Evolutionary conservation across 2,329 filamentous ascomycete genomes (phyloP).

Genomic region (Xylaria polymorpha): DNA sequence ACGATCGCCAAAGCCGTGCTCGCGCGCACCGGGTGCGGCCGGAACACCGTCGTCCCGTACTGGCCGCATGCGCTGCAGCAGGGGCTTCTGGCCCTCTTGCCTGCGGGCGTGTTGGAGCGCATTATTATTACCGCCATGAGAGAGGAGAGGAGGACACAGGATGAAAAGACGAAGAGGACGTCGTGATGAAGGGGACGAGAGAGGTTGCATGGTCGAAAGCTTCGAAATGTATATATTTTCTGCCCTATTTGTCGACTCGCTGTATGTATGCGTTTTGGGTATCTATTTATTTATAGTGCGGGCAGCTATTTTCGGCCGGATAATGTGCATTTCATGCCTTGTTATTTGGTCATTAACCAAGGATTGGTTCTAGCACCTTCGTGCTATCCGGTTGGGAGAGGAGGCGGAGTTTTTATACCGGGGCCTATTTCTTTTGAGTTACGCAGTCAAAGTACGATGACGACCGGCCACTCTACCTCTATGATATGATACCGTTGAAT

Average conservation of each 20-base stretch:
- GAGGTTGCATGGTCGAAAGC: too few relatives aligned
- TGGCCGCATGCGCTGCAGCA: slow-evolving; percentile 42
- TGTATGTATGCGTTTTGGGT: neutral
- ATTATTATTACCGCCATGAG: slow-evolving; percentile 31
- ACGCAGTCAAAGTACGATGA: neutral
- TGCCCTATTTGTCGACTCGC: neutral
- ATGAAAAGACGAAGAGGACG: slow-evolving; percentile 22
- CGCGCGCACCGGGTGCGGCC: slow-evolving; percentile 38
- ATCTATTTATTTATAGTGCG: neutral
- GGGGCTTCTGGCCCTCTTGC: slow-evolving; percentile 18
- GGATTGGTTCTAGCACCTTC: neutral
- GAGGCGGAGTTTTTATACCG: neutral
- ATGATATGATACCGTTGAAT: neutral
- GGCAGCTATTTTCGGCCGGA: neutral
- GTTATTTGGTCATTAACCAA: neutral
- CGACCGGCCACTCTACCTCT: neutral
- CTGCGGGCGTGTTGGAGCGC: slow-evolving; percentile 20
- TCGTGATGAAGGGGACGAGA: neutral
- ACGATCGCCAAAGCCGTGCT: slow-evolving; percentile 40
- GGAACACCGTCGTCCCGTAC: slow-evolving; percentile 39
- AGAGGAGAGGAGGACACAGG: slow-evolving; percentile 23
- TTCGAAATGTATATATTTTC: slow-evolving; percentile 1
- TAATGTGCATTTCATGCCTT: neutral
- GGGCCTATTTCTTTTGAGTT: neutral
- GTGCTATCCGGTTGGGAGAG: neutral